These are phyloP conservation scores for Microascus cirrosus DNA, from an alignment of 2,329 filamentous ascomycete genomes.

Conservation along the genomic window DNA sequence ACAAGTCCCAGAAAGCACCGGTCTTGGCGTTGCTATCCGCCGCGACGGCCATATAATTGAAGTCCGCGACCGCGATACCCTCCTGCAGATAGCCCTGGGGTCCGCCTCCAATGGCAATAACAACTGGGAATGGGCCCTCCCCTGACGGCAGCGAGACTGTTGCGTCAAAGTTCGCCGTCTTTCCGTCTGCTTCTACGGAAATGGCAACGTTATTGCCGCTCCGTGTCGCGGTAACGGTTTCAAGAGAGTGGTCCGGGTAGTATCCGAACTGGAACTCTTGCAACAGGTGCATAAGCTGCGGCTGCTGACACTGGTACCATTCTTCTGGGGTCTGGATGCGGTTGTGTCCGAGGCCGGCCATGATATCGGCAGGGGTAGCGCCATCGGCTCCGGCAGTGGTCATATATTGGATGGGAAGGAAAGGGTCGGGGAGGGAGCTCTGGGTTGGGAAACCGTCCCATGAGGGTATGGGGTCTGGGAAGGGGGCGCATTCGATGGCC, in stretches of 20 bases:
- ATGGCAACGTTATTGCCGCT: constrained; percentile 31
- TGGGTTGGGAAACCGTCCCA: constrained; percentile 23
- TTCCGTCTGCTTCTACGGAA: constrained; percentile 27
- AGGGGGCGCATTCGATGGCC: constrained; percentile 10
- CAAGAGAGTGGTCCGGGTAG: constrained; percentile 34
- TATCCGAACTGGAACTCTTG: constrained; percentile 41
- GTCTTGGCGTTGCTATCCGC: constrained; percentile 36
- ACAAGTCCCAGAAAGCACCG: constrained; percentile 36
- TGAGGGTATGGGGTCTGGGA: constrained; percentile 19
- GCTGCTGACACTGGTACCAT: constrained; percentile 36
- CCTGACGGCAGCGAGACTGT: constrained; percentile 12
- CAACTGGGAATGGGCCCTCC: constrained; percentile 26
- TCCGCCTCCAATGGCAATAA: constrained; percentile 39
- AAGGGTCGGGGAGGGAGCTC: constrained; percentile 30
- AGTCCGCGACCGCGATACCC: constrained; percentile 36
- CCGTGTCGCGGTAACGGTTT: constrained; percentile 33
- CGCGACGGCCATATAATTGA: constrained; percentile 34
- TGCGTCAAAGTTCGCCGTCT: constrained; percentile 30
- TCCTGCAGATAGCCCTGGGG: constrained; percentile 31
- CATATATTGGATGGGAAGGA: constrained; percentile 26
- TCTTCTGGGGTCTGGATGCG: constrained; percentile 31
- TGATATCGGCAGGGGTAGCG: constrained; percentile 16
- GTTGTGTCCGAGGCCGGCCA: constrained; percentile 26
- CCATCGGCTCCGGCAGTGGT: constrained; percentile 19
- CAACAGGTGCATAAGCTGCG: constrained; percentile 35